phyloP scores from a whole-genome alignment of 1,139 yeast genomes.

The Yarrowia galli region DNA sequence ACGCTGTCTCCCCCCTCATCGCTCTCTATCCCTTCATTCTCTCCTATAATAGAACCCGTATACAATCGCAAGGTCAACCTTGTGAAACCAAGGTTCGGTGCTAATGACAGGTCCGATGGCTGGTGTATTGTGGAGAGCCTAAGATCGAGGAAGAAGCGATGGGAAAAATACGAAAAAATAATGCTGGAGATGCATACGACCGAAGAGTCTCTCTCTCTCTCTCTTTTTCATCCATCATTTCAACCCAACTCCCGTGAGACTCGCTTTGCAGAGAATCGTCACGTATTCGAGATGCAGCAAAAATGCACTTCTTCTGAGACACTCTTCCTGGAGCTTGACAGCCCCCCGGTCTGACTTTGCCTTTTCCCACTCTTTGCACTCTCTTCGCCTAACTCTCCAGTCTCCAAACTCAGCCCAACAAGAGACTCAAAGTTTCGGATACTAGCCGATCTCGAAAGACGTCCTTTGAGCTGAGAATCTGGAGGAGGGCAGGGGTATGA shows the following conservation, averaged over 20 bases:
- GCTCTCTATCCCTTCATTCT: not conserved
- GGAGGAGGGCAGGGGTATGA: too few species aligned
- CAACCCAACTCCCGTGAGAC: not conserved
- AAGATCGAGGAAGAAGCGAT: not conserved
- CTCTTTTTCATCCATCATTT: not conserved
- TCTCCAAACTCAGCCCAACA: not conserved
- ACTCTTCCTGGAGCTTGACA: not conserved
- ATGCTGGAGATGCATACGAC: not conserved
- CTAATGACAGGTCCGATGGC: not conserved
- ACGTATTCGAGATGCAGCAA: slow-evolving; percentile 9
- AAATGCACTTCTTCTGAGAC: not conserved
- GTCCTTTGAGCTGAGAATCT: too few species aligned
- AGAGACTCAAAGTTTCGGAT: slow-evolving; percentile 13
- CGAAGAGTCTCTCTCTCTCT: not conserved
- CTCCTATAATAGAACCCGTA: slow-evolving; percentile 4
- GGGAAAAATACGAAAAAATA: not conserved
- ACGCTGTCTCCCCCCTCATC: too few species aligned
- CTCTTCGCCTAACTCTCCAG: not conserved
- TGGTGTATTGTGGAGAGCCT: not conserved
- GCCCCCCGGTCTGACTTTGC: too few species aligned
- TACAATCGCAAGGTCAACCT: slow-evolving; percentile 9
- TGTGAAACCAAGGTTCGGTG: not conserved
- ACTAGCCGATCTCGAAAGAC: not conserved
- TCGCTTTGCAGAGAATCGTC: not conserved
- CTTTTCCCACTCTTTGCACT: too few species aligned